Conservation (phyloP, 2,329 filamentous ascomycete genomes). For the Diaporthe capsici region DNA sequence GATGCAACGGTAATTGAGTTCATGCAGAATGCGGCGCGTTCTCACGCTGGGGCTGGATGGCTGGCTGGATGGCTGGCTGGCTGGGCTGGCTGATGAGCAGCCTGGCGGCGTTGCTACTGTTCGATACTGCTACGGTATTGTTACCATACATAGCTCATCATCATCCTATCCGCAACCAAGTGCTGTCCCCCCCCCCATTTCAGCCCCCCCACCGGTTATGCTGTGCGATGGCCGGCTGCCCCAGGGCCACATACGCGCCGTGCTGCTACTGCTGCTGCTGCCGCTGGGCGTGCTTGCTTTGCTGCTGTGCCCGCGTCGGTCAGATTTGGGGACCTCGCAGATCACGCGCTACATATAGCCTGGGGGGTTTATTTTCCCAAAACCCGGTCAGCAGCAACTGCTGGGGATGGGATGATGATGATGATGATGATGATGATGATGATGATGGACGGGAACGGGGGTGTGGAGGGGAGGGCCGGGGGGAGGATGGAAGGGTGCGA, state of each 20-base stretch:
- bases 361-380: neutral
- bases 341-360: conserved; percentile 1
- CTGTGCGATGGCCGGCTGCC: conserved; percentile 28
- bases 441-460: neutral
- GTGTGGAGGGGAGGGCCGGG: neutral
- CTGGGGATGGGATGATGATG: neutral
- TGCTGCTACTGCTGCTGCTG: neutral
- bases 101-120: neutral
- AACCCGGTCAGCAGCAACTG: neutral
- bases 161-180: no score
- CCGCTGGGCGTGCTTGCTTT: neutral
- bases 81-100: neutral
- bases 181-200: no score
- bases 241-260: conserved; percentile 15
- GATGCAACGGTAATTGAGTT: conserved; percentile 38
- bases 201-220: neutral
- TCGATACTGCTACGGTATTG: conserved; percentile 1
- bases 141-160: conserved; percentile 12
- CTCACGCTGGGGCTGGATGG: conserved; percentile 17
- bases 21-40: conserved; percentile 31
- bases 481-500: neutral
- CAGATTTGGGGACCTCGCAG: conserved; percentile 23
- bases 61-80: neutral
- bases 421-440: neutral
- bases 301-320: conserved; percentile 32